phyloP scores from a whole-genome alignment of 306 rosid species.

The Prunus kanzakura region DNA sequence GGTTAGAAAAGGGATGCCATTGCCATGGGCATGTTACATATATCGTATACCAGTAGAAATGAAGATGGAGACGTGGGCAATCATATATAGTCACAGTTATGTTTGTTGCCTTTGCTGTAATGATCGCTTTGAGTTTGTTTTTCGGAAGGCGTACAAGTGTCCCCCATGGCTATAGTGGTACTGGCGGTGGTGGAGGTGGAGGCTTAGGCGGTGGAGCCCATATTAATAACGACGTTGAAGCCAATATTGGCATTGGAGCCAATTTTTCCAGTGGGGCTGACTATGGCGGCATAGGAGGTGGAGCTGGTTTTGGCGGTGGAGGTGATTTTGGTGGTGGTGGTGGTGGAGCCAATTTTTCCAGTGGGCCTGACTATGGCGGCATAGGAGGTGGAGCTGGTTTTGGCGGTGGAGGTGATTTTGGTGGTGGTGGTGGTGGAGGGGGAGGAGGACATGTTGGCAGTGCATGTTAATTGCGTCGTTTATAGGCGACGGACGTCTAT shows the following conservation, averaged over 20 bases:
- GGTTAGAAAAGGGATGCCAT: neutral
- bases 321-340: constrained; percentile 5
- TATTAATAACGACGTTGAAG: neutral
- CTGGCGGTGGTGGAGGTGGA: no score
- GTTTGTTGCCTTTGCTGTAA: neutral
- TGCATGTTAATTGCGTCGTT: no score
- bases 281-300: neutral
- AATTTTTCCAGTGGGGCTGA: no score
- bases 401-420: neutral
- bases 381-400: neutral
- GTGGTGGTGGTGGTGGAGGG: neutral
- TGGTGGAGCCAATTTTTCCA: neutral
- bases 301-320: neutral
- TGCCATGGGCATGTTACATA: no score
- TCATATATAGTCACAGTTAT: neutral
- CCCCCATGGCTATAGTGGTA: no score
- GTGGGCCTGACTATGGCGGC: neutral
- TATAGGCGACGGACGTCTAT: no score
- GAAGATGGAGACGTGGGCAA: neutral
- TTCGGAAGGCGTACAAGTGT: neutral
- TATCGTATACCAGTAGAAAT: no score
- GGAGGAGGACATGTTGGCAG: neutral
- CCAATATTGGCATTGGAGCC: no score
- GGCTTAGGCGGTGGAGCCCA: neutral
- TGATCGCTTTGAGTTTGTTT: neutral